These are phyloP conservation scores for Marchantia paleacea DNA, from an alignment of 225 moss, liverwort and hornwort genomes.

Conservation along the genomic window DNA sequence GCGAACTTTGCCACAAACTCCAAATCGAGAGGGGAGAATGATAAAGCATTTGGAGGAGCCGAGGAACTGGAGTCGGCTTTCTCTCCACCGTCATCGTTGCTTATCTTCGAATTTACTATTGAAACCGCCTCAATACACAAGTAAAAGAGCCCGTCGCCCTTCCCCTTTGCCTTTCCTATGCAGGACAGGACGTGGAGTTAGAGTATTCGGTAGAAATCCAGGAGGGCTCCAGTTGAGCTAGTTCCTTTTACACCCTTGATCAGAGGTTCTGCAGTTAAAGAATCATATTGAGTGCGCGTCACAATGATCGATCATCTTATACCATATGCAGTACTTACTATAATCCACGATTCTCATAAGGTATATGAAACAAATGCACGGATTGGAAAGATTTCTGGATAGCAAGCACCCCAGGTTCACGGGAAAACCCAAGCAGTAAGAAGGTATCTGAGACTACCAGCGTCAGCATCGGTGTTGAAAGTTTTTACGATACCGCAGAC, in stretches of 20 bases:
- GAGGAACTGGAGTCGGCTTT: conserved; percentile 35
- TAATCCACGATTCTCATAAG: no score
- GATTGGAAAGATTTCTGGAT: neutral
- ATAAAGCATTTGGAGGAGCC: conserved; percentile 47
- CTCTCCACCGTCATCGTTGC: conserved; percentile 53
- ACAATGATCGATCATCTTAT: no score
- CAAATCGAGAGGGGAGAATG: conserved; percentile 65
- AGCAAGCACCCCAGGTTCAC: neutral
- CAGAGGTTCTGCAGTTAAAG: neutral
- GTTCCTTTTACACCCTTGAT: neutral
- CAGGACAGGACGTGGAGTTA: no score
- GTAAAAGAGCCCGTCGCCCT: conserved; percentile 70
- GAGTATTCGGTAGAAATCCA: neutral
- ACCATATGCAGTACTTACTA: no score
- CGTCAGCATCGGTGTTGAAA: conserved; percentile 75
- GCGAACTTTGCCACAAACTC: conserved; percentile 69
- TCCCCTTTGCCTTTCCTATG: conserved; percentile 76
- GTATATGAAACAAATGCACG: neutral
- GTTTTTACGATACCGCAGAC: conserved; percentile 88
- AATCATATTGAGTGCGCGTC: neutral
- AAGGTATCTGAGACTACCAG: conserved; percentile 44
- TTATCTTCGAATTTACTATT: conserved; percentile 72
- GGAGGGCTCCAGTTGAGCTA: neutral
- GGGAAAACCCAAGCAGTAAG: neutral
- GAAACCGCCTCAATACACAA: conserved; percentile 88